Evolutionary conservation across 2,329 filamentous ascomycete genomes (phyloP).

Genomic region (Triangularia verruculosa): DNA sequence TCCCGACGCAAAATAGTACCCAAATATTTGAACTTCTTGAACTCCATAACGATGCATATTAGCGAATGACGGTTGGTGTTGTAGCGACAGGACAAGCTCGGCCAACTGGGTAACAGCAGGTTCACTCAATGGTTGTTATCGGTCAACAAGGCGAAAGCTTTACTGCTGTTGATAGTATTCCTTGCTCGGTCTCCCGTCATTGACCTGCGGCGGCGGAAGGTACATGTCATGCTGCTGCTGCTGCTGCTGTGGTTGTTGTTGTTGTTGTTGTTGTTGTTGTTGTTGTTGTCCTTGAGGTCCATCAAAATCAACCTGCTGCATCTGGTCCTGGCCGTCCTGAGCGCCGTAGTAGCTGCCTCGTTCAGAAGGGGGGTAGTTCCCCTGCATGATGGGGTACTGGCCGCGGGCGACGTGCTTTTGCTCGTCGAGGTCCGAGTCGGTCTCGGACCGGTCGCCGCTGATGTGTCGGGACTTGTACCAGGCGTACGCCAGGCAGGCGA

Average conservation of each 20-base stretch:
- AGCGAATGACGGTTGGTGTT: not conserved
- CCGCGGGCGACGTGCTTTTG: constrained; percentile 3
- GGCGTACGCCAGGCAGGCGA: constrained; percentile 1
- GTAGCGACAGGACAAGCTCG: not conserved
- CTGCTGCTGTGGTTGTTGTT: not conserved
- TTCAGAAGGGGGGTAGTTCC: not conserved
- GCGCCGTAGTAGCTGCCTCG: constrained; percentile 2
- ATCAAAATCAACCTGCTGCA: not conserved
- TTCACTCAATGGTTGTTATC: too few relatives aligned
- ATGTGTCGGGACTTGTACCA: not conserved
- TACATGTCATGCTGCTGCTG: not conserved
- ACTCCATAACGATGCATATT: not conserved
- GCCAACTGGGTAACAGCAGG: not conserved
- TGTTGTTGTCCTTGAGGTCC: not conserved
- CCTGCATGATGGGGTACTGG: constrained; percentile 7
- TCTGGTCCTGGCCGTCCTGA: not conserved
- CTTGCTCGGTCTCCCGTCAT: constrained; percentile 2
- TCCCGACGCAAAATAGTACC: not conserved
- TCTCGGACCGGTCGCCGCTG: not conserved
- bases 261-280: not conserved
- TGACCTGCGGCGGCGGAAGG: not conserved
- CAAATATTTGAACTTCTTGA: not conserved
- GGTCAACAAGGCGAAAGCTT: not conserved
- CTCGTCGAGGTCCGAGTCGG: constrained; percentile 1
- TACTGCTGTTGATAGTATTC: constrained; percentile 4